Base-by-base conservation (phyloP, 257 asterid genomes). In the Scutellaria baicalensis region DNA sequence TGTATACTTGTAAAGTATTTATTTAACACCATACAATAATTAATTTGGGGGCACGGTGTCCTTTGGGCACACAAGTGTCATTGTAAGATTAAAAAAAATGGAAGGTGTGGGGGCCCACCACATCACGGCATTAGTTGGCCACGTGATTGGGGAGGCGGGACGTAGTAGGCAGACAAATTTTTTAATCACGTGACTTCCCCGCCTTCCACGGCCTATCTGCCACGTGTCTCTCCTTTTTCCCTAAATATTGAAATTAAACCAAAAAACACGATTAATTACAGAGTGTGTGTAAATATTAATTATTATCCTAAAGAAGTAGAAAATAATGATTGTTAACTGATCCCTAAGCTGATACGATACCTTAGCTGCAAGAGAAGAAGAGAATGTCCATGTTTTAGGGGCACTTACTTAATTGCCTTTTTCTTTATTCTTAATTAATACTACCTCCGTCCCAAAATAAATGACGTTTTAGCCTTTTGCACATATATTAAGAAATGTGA, bases 61-160 rank as follows among this genome's bases (percentile, higher is more conserved):
- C n/a, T n/a, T n/a, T n/a, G n/a, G n/a, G n/a, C n/a, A n/a, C n/a
- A n/a, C n/a, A n/a, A n/a, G n/a, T n/a, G n/a, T n/a, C n/a, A n/a
- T n/a, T n/a, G n/a, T n/a, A n/a, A n/a, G 33, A 3, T 27, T 27
- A 27, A 27, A 27, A 27, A 27, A 2, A 39, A 64, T 47, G 70
- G 72, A 11, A 21, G 11, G 45, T 49, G 70, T 59, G 51, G 42
- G 75, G 92, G 71, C 69, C 86, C 85, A 75, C 76, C 60, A 57
- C 82, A 66, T 75, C 80, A 67, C 82, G 13, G 59, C 70, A 70
- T 86, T 89, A 82, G 95, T 82, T 91, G 96, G 92, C 97, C 95
- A 88, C 97, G 97, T 86, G 92, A 91, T 84, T 60, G 68, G 81
- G 81, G 92, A 77, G 93, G 89, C 85, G 86, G 88, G 79, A 64